phyloP scores from a whole-genome alignment of 2,329 filamentous ascomycete species.

The Phialophora expanda region DNA sequence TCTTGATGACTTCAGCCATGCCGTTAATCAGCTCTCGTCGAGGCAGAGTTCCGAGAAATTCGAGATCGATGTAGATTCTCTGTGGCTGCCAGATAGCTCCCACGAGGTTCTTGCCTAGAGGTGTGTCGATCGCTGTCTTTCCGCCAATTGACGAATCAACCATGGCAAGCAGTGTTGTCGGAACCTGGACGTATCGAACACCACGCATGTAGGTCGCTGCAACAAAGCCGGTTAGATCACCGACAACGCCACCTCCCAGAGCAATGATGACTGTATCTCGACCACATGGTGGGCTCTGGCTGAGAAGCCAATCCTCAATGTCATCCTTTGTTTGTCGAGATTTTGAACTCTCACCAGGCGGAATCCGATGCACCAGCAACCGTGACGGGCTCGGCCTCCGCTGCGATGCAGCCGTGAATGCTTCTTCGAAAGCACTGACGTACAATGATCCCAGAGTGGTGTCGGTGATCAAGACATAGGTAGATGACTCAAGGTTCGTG shows the following conservation, averaged over 20 bases:
- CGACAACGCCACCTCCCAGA: constrained; percentile 93
- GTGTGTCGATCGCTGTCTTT: constrained; percentile 97
- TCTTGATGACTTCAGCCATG: constrained; percentile 98
- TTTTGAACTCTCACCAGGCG: constrained; percentile 93
- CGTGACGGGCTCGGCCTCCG: constrained; percentile 57
- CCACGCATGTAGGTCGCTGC: constrained; percentile 99
- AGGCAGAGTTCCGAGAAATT: constrained; percentile 88
- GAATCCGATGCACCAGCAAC: constrained; percentile 82
- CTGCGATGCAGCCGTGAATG: constrained; percentile 60
- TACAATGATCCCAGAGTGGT: constrained; percentile 86
- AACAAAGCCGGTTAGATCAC: constrained; percentile 96
- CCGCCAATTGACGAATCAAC: constrained; percentile 98
- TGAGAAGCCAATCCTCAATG: constrained; percentile 96
- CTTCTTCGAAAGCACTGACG: constrained; percentile 73
- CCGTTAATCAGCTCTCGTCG: constrained; percentile 95
- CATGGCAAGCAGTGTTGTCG: constrained; percentile 93
- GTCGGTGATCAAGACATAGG: constrained; percentile 95
- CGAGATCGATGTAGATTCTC: constrained; percentile 90
- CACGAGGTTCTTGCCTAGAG: constrained; percentile 92
- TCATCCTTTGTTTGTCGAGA: constrained; percentile 90
- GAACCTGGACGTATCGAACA: constrained; percentile 93
- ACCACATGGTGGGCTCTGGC: constrained; percentile 80
- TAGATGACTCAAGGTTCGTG: constrained; percentile 76
- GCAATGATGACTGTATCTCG: constrained; percentile 94
- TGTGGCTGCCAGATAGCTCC: constrained; percentile 96